These are phyloP conservation scores for Solanum sitiens DNA, from an alignment of 257 asterid species.

Conservation along the genomic window DNA sequence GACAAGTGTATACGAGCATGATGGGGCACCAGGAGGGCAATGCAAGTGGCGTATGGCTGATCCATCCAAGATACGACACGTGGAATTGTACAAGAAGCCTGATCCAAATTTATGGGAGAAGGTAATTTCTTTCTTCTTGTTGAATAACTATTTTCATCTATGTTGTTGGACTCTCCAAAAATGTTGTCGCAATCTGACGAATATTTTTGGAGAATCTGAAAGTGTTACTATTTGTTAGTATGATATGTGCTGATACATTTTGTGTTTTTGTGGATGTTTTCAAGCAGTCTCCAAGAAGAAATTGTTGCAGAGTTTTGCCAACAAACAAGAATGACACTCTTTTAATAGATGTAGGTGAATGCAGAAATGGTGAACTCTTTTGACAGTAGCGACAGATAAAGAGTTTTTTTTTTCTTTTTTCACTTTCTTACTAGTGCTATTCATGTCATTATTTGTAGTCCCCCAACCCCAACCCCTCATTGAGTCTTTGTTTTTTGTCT, in stretches of 20 bases:
- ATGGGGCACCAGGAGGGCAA: not conserved
- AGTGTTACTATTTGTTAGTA: not conserved
- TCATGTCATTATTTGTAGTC: not conserved
- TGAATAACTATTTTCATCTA: not conserved
- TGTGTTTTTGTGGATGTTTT: not conserved
- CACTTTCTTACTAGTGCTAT: not conserved
- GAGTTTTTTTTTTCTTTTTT: too few relatives aligned
- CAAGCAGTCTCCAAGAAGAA: conserved; percentile 32
- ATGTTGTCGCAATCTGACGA: not conserved
- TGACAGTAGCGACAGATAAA: not conserved
- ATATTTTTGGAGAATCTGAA: not conserved
- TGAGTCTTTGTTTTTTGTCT: not conserved
- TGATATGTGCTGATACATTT: not conserved
- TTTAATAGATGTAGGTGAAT: conserved; percentile 27
- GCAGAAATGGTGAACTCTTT: conserved; percentile 19
- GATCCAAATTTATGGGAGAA: conserved; percentile 35
- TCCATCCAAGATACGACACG: conserved; percentile 15
- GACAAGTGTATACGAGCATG: not conserved
- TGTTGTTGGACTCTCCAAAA: not conserved
- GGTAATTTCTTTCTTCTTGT: not conserved
- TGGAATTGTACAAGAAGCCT: conserved; percentile 24
- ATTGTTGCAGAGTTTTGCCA: conserved; percentile 36
- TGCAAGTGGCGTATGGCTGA: conserved; percentile 11
- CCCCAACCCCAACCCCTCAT: too few relatives aligned
- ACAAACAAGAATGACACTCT: conserved; percentile 15